Evolutionary conservation across 176 grass and related monocot species (phyloP), one percentile per base, ranked within the genome.

Genomic region (Ensete glaucum): DNA sequence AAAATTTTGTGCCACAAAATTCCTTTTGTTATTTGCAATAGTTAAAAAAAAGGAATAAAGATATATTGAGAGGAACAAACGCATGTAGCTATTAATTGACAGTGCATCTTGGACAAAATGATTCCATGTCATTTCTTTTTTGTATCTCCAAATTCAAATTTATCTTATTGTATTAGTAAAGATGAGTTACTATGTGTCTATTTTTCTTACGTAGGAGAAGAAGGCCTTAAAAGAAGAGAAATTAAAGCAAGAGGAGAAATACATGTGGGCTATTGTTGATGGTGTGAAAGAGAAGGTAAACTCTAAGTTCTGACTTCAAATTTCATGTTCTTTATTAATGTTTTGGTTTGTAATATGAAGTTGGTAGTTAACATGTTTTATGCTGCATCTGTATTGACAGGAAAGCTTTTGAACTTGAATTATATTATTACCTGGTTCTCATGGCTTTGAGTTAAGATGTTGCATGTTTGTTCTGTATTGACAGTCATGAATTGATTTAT

Each of bases 241-340:
- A 71, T 57, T 99, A 73, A 91, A 88, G 72, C 88, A 89, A 75
- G 95, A 94, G 77, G 95, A 99, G 69, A 89, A 94, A 77, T 99
- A 84, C 52, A 99, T 99, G 95, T 99, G 95, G 91, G 95, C 91
- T 76, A 66, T 99, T 76, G 95, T 99, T 76, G 86, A 99, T 58
- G 95, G 95, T 73, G 84, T 89, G 75, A 99, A 86, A 82, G 95
- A 99, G 60, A 99, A 99, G 95, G 95, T 91, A 52, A 25, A 26
- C 78, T 91, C 58, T 79, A 59, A 25, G 13, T 69, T 53, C 26
- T 50, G 60, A 51, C n/a, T 64, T 76, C 66, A 43, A 43, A 22
- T 69, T 75, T 72, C 53, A 9, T 26, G 51, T 23, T 56, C 17
- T 77, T 60, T 50, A 3, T 63, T 53, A 16, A 6, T 52, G 9